Evolutionary conservation across 2,329 filamentous ascomycete species (phyloP).

Genomic region (Aspergillus alliaceus): DNA sequence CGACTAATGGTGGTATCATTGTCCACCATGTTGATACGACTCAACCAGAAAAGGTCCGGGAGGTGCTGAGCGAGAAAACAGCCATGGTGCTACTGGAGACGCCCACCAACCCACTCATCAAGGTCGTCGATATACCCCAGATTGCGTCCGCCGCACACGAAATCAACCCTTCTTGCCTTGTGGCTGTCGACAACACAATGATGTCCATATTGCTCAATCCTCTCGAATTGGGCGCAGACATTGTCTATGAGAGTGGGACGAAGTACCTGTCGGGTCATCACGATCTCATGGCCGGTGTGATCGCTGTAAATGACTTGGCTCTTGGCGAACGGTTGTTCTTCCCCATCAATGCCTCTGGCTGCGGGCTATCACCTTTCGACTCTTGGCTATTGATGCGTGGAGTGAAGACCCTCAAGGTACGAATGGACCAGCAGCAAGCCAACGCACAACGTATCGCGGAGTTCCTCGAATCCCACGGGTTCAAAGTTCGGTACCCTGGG

Average conservation of each 20-base stretch:
- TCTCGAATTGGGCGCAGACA: slow-evolving; percentile 88
- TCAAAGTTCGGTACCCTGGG: slow-evolving; percentile 92
- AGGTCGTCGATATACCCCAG: slow-evolving; percentile 86
- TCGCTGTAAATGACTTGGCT: slow-evolving; percentile 80
- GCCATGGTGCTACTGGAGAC: slow-evolving; percentile 95
- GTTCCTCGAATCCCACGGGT: slow-evolving; percentile 87
- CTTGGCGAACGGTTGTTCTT: slow-evolving; percentile 92
- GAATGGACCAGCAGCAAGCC: slow-evolving; percentile 97
- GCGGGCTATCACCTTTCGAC: slow-evolving; percentile 91
- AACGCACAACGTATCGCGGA: slow-evolving; percentile 89
- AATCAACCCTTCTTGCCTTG: slow-evolving; percentile 73
- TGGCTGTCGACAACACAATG: slow-evolving; percentile 98
- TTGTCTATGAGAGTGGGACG: slow-evolving; percentile 96
- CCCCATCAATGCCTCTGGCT: slow-evolving; percentile 94
- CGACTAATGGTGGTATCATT: slow-evolving; percentile 83
- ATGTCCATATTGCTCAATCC: slow-evolving; percentile 92
- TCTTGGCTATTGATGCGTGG: slow-evolving; percentile 93
- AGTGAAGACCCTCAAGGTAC: slow-evolving; percentile 93
- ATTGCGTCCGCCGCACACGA: slow-evolving; percentile 77
- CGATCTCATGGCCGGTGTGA: slow-evolving; percentile 97
- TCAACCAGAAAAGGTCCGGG: slow-evolving; percentile 66
- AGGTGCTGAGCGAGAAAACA: slow-evolving; percentile 74
- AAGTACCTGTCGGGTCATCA: slow-evolving; percentile 98
- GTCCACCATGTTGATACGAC: slow-evolving; percentile 98
- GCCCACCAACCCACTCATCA: slow-evolving; percentile 96